Evolutionary conservation across 441 rosid species (phyloP), one percentile per base, ranked within the genome.

Genomic region (Francoa sonchifolia): DNA sequence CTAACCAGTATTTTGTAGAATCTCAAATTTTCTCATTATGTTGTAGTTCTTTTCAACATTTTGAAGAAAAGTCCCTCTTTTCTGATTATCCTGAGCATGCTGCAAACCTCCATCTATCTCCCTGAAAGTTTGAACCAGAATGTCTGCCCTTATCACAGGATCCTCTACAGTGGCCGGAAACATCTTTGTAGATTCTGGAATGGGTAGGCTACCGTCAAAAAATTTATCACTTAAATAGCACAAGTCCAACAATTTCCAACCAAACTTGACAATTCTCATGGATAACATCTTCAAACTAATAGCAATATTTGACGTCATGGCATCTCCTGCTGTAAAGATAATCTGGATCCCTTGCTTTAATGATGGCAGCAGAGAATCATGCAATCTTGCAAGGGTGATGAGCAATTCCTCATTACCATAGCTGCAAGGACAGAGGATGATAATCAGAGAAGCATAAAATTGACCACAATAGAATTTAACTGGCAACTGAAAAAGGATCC

Each of bases 141-240:
- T 77, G 57, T 90, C 95, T 43, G 82, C 73, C 58, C 99, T 76
- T 42, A 90, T 54, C 44, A 78, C 46, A 29, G 99, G 96, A 63
- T 90, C 96, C 57, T 86, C 96, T 20, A 90, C 77, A 25, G 67
- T 80, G 32, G 88, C 84, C 0, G 99, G 95, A 52, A 82, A 75
- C 57, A 90, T 83, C 74, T 86, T 86, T 20, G 88, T 62, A 45
- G 65, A 47, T 33, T 70, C 43, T 55, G 79, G 74, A 57, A 61
- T 15, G 26, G 62, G 45, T 20, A 63, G 57, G 32, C 48, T 54
- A 41, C 70, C 70, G 53, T 62, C 61, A 61, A 66, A 56, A 35
- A 67, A 47, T 42, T 70, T 83, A 53, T 52, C 63, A 42, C 77
- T 74, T 42, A 90, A 69, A 66, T 78, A 90, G 57, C 96, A 78